A percentile compares a stretch with the other conserved stretches of the same genome.
Evolutionary conservation across 139 green algal species (phyloP).

Genomic region (Chlorella ohadii): DNA sequence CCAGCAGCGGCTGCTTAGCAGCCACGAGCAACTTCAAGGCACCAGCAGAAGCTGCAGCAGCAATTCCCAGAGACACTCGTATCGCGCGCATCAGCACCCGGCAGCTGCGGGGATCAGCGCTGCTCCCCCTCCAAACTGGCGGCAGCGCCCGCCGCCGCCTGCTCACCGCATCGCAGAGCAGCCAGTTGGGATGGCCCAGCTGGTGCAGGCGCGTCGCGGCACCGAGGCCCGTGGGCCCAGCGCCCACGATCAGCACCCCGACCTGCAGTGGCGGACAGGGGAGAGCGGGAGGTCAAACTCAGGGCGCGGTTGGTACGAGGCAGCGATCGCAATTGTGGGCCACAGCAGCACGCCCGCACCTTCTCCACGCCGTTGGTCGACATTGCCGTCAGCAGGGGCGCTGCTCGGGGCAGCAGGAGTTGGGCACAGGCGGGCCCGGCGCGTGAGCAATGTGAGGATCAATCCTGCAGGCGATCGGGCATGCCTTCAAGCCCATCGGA

Average conservation of each 20-base stretch:
- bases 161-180: conserved; percentile 82
- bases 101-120: no score
- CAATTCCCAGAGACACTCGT: no score
- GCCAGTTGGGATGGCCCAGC: conserved; percentile 80
- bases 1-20: neutral
- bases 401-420: no score
- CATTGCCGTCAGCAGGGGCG: conserved; percentile 6
- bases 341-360: neutral
- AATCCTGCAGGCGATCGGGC: no score
- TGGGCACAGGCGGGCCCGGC: no score
- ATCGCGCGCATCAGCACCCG: no score
- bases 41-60: no score
- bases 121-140: neutral
- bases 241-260: conserved; percentile 81
- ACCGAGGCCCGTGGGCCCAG: conserved; percentile 87
- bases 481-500: no score
- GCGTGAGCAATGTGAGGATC: no score
- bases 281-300: neutral
- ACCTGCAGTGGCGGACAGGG: conserved; percentile 51
- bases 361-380: conserved; percentile 18
- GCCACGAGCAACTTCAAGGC: no score
- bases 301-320: neutral
- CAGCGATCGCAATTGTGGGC: neutral
- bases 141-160: neutral
- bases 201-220: conserved; percentile 88